Conservation (phyloP, 306 rosid species). For the Calophaca sinica region DNA sequence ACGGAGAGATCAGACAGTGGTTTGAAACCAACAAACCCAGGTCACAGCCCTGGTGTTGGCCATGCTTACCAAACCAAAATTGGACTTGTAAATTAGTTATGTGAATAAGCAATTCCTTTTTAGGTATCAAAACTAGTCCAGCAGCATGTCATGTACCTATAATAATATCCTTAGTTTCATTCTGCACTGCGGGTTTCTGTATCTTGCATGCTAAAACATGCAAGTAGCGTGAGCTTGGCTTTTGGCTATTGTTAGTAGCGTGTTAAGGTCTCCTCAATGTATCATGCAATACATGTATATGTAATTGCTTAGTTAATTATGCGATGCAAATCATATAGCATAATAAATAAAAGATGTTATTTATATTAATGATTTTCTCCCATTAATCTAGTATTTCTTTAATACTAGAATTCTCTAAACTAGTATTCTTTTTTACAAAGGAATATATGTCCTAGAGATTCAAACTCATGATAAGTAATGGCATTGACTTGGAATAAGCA, state of each 20-base stretch:
- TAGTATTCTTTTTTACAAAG: too few species aligned
- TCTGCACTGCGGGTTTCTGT: background rate
- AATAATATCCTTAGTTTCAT: slow-evolving; percentile 30
- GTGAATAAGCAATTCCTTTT: background rate
- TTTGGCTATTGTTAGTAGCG: slow-evolving; percentile 14
- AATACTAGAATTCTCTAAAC: too few species aligned
- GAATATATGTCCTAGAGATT: too few species aligned
- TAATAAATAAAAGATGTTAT: slow-evolving; percentile 29
- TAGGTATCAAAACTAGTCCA: background rate
- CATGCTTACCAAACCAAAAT: slow-evolving; percentile 45
- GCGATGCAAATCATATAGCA: background rate
- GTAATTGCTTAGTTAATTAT: slow-evolving; percentile 1
- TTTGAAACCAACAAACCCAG: slow-evolving; percentile 53
- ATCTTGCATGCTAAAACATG: slow-evolving; percentile 3
- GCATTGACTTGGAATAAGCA: too few species aligned
- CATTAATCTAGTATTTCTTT: background rate
- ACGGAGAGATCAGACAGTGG: slow-evolving; percentile 23
- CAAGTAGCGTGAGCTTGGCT: background rate
- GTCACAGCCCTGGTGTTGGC: slow-evolving; percentile 60
- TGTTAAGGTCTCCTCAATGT: background rate
- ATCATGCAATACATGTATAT: background rate
- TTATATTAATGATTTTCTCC: slow-evolving; percentile 5
- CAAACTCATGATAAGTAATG: too few species aligned
- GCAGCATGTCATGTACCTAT: background rate
- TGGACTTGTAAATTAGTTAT: slow-evolving; percentile 32